Conservation (phyloP, 2,329 filamentous ascomycete genomes). For the Metarhizium sp. region DNA sequence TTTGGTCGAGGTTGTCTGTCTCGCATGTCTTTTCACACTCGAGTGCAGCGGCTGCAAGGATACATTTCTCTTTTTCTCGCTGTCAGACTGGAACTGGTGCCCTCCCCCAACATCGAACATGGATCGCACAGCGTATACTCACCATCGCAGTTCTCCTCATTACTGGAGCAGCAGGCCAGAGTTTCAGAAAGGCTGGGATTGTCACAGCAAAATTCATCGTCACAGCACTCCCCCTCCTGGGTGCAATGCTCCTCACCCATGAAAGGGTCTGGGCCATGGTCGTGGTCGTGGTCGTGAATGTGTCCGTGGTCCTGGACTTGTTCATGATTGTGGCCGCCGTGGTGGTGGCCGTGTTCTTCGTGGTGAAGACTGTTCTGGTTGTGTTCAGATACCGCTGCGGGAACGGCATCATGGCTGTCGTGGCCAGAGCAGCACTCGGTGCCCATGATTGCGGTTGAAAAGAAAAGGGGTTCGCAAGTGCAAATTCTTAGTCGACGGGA, state of each 20-base stretch:
- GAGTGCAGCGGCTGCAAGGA: slow-evolving; percentile 18
- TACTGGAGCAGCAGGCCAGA: slow-evolving; percentile 16
- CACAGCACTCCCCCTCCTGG: slow-evolving; percentile 7
- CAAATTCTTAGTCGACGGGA: neutral
- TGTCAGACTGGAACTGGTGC: slow-evolving; percentile 1
- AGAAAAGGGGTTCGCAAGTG: neutral
- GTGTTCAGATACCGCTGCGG: neutral
- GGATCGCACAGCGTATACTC: neutral
- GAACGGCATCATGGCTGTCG: neutral
- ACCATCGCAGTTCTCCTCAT: slow-evolving; percentile 19
- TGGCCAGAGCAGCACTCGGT: slow-evolving; percentile 7
- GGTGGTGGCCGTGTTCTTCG: neutral
- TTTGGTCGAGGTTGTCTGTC: slow-evolving; percentile 9
- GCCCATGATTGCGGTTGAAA: slow-evolving; percentile 6
- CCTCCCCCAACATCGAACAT: neutral
- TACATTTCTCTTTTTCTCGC: slow-evolving; percentile 20
- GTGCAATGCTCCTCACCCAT: neutral
- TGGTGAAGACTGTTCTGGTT: neutral
- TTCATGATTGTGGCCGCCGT: neutral
- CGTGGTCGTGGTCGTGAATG: neutral
- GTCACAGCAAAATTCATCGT: slow-evolving; percentile 12
- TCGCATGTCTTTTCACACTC: slow-evolving; percentile 22
- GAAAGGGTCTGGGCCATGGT: neutral
- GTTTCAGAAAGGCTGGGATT: slow-evolving; percentile 8
- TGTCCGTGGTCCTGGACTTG: neutral